A percentile compares a stretch with the other conserved stretches of the same genome.
phyloP scores from a whole-genome alignment of 2,329 filamentous ascomycete genomes.

The Trichophyton benhamiae region DNA sequence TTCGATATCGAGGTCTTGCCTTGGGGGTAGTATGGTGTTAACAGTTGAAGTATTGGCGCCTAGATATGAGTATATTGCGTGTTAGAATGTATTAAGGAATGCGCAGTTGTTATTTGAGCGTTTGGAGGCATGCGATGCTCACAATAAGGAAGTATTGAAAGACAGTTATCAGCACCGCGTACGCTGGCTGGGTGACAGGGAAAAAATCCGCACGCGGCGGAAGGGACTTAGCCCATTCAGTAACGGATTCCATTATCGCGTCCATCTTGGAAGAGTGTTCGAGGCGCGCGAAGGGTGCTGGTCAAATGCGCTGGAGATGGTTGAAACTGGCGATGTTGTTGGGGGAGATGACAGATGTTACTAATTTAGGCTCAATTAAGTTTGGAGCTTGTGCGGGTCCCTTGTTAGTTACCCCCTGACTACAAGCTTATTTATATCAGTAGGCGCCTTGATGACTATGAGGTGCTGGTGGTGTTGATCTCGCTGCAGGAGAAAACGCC shows the following conservation, averaged over 20 bases:
- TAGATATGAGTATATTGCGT: constrained; percentile 26
- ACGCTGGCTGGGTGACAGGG: constrained; percentile 29
- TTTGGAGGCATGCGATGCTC: constrained; percentile 21
- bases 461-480: no score
- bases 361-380: constrained; percentile 44
- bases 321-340: constrained; percentile 21
- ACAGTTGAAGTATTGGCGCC: constrained; percentile 64
- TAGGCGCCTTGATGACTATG: no score
- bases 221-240: constrained; percentile 18
- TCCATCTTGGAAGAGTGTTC: constrained; percentile 52
- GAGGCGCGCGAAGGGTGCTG: constrained; percentile 56
- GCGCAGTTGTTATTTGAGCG: not conserved
- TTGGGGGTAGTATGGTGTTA: constrained; percentile 70
- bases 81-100: not conserved
- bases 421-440: no score
- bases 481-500: no score
- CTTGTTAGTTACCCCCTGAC: constrained; percentile 49
- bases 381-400: constrained; percentile 62
- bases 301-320: constrained; percentile 36
- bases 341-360: constrained; percentile 61
- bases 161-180: constrained; percentile 22
- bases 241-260: constrained; percentile 14
- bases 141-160: constrained; percentile 36
- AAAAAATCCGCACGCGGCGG: constrained; percentile 20
- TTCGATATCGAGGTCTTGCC: constrained; percentile 68